A percentile compares a stretch with the other conserved stretches of the same genome.
Evolutionary conservation across 1,284 basidiomycete species (phyloP).

Genomic region (Takashimella koratensis): DNA sequence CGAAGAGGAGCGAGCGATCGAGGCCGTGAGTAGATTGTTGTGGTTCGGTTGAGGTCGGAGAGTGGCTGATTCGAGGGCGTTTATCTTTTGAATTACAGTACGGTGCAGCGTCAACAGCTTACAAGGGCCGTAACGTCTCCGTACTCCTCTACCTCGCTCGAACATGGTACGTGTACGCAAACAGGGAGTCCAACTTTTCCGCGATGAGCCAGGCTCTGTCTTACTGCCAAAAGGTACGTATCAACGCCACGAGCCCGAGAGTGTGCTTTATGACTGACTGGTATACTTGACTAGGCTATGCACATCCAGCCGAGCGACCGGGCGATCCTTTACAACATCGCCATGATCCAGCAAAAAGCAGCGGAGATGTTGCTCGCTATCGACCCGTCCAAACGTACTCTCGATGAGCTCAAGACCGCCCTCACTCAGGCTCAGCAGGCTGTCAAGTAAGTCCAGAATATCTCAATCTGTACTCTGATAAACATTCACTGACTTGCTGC

Average conservation of each 20-base stretch:
- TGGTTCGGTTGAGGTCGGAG: neutral
- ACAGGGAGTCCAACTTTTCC: conserved; percentile 73
- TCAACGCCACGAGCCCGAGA: neutral
- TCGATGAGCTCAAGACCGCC: conserved; percentile 71
- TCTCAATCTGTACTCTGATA: neutral
- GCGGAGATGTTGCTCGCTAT: conserved; percentile 79
- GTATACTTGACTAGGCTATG: conserved; percentile 58
- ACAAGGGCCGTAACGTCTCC: conserved; percentile 64
- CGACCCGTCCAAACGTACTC: conserved; percentile 66
- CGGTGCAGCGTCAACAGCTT: conserved; percentile 74
- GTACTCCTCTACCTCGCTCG: conserved; percentile 78
- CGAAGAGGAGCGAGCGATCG: conserved; percentile 89
- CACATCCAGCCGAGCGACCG: conserved; percentile 80
- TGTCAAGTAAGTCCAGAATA: conserved; percentile 71
- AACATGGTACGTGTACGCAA: conserved; percentile 87
- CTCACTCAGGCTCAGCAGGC: conserved; percentile 81
- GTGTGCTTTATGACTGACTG: conserved; percentile 2
- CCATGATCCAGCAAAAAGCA: conserved; percentile 92
- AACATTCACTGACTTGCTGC: conserved; percentile 6
- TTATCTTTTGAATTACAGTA: conserved; percentile 57
- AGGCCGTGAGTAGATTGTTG: conserved; percentile 65
- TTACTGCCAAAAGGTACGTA: conserved; percentile 68
- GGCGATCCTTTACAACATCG: conserved; percentile 85
- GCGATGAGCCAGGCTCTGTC: conserved; percentile 74
- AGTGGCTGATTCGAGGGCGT: conserved; percentile 8